phyloP scores from a whole-genome alignment of 164 flowering plant species.

The Magnolia sinica region DNA sequence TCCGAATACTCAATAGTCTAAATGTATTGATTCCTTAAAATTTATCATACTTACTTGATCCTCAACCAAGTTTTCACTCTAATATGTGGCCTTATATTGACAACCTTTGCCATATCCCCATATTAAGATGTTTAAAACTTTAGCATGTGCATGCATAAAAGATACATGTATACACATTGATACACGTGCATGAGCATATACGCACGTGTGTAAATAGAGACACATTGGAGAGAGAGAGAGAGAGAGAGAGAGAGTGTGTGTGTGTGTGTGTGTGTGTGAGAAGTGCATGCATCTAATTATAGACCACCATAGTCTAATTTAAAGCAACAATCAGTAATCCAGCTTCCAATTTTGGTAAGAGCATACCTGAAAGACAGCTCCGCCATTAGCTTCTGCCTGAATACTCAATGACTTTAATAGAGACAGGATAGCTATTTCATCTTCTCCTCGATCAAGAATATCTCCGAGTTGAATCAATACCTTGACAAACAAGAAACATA shows the following conservation, averaged over 20 bases:
- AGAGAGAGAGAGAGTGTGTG: neutral
- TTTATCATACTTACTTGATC: no score
- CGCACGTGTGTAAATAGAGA: neutral
- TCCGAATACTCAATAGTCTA: no score
- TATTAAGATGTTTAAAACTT: neutral
- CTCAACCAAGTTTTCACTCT: no score
- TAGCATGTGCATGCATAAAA: neutral
- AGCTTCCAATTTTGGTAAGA: conserved; percentile 9
- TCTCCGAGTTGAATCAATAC: conserved; percentile 93
- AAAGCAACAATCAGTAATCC: neutral
- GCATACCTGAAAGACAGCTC: conserved; percentile 95
- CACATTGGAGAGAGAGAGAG: neutral
- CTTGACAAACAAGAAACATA: conserved; percentile 24
- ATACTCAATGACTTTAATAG: conserved; percentile 65
- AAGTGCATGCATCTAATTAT: neutral
- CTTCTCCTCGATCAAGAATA: conserved; percentile 84
- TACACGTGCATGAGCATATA: neutral
- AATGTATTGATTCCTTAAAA: no score
- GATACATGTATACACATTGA: neutral
- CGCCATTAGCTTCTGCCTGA: conserved; percentile 76
- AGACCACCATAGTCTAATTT: neutral
- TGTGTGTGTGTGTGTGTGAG: neutral
- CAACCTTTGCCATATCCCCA: neutral
- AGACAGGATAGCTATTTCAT: conserved; percentile 87
- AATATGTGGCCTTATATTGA: no score